These are phyloP conservation scores for Pelargonium fulgidum DNA, from an alignment of 441 rosid genomes.

Conservation along the genomic window DNA sequence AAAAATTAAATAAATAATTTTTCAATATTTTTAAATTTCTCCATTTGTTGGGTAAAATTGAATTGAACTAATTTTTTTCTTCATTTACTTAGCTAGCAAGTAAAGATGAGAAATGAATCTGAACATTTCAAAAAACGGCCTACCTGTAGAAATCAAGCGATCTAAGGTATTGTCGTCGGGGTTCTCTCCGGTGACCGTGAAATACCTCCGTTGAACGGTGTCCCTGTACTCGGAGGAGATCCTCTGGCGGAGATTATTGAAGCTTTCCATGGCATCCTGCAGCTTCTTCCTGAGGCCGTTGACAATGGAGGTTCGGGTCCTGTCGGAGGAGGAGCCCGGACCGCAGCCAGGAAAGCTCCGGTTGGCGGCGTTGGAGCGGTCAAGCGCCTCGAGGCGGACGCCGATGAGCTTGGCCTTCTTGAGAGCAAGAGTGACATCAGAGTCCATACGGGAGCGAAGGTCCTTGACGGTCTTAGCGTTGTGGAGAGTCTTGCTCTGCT, in stretches of 20 bases:
- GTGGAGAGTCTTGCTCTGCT: conserved; percentile 63
- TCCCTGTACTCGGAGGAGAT: conserved; percentile 66
- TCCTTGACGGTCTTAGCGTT: conserved; percentile 66
- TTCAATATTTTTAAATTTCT: no score
- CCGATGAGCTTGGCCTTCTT: conserved; percentile 61
- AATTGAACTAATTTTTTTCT: neutral
- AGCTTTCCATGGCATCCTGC: conserved; percentile 71
- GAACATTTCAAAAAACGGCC: neutral
- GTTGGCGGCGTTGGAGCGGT: conserved; percentile 60
- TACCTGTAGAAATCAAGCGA: neutral
- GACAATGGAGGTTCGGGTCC: conserved; percentile 75
- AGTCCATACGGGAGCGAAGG: conserved; percentile 63
- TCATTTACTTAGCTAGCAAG: no score
- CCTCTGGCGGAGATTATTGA: conserved; percentile 51
- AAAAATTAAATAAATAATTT: no score
- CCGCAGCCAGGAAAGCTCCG: conserved; percentile 68
- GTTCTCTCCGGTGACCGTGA: conserved; percentile 67
- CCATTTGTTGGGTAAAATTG: neutral
- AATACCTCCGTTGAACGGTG: conserved; percentile 74
- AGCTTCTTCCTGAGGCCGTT: conserved; percentile 79
- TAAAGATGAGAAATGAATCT: neutral
- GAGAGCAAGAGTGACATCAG: conserved; percentile 54
- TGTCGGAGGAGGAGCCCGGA: conserved; percentile 73
- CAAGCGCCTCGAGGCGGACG: conserved; percentile 72
- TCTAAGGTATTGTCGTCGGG: conserved; percentile 39